Evolutionary conservation across 257 asterid genomes (phyloP), one percentile per base, ranked within the genome.

Genomic region (Solanum ossicruentum): DNA sequence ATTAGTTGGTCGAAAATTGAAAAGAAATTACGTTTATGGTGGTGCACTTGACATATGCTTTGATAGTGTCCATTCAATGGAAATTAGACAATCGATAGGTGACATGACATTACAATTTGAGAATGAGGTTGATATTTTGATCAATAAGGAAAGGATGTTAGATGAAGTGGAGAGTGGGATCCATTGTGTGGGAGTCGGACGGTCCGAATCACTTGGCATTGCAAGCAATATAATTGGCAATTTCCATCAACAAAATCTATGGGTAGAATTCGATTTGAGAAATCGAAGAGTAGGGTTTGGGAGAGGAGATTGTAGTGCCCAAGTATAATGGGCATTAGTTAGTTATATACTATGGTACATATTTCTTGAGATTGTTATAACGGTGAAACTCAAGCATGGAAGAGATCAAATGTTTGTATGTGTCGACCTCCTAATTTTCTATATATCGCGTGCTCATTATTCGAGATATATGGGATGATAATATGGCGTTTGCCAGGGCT

Each of bases 241-340:
- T 83, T 94, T 94, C 81, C 98, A 94, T 85, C 98, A 94, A 70
- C 98, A 94, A 65, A 91, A 94, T 88, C 86, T 80, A 32, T 96
- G 98, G 98, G 97, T 96, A 45, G 99, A 96, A 55, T 94, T 93
- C 84, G 99, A 96, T 89, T 23, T 92, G 18, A 84, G 84, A 2
- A 88, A 84, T 47, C 83, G 88, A 43, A 90, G 93, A 83, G 90
- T 94, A 26, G 99, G 99, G 12, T 93, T 96, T 55, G 98, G 98
- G 0, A 88, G 67, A 60, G 93, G 94, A 10, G 93, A 93, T 82
- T 94, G 99, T 79, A 89, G 90, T 49, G 49, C 6, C 8, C 61
- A 47, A 47, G 41, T 73, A 9, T 51, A 75, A 51, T 49, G 82
- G 21, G 61, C 20, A 77, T 26, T 36, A 32, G 15, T 16, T 47